These are phyloP conservation scores for Zygoascus meyerae DNA, from an alignment of 1,139 yeast genomes.

Conservation along the genomic window DNA sequence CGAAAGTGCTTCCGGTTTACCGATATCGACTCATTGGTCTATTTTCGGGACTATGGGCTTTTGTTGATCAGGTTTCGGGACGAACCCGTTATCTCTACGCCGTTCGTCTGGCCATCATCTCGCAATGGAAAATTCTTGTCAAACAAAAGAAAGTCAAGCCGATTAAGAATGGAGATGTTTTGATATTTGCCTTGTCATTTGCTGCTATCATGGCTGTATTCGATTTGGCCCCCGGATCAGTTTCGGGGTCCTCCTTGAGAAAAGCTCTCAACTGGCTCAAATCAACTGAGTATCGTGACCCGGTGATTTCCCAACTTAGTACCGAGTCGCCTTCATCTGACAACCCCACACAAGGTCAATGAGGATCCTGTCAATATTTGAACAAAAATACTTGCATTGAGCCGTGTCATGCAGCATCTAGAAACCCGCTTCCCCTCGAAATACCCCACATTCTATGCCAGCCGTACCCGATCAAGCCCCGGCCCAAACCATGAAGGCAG, in stretches of 20 bases:
- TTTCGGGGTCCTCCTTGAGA: conserved; percentile 32
- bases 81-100: conserved; percentile 35
- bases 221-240: conserved; percentile 32
- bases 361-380: too few species aligned
- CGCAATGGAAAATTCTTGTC: conserved; percentile 34
- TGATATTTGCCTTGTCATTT: conserved; percentile 32
- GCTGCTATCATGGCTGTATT: conserved; percentile 33
- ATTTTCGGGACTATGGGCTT: conserved; percentile 39
- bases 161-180: conserved; percentile 30
- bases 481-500: too few species aligned
- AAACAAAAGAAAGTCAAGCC: conserved; percentile 26
- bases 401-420: too few species aligned
- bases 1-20: conserved; percentile 28
- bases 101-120: conserved; percentile 33
- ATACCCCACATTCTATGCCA: too few species aligned
- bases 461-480: too few species aligned
- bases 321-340: too few species aligned
- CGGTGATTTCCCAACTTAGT: too few species aligned
- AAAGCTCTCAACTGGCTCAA: conserved; percentile 33
- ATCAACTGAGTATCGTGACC: conserved; percentile 3
- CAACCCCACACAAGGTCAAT: too few species aligned
- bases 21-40: conserved; percentile 38
- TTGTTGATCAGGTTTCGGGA: conserved; percentile 34
- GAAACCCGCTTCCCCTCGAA: too few species aligned
- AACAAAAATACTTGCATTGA: too few species aligned